Percentiles rank a stretch among this genome's conserved stretches.
phyloP scores from a whole-genome alignment of 768 basidiomycete species.

The Crepidotus variabilis region DNA sequence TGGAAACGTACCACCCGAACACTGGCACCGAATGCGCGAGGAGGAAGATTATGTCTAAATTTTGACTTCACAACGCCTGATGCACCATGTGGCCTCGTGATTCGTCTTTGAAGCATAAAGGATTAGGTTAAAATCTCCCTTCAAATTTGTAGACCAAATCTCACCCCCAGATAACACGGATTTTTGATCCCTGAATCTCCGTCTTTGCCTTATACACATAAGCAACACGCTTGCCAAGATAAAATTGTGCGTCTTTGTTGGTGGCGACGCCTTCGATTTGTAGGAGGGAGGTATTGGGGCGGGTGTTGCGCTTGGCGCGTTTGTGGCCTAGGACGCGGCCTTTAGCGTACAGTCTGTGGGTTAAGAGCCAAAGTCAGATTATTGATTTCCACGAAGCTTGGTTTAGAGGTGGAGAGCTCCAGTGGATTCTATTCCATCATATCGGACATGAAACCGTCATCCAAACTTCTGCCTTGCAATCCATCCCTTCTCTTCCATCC shows the following conservation, averaged over 20 bases:
- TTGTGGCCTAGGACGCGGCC: conserved; percentile 98
- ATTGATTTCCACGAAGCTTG: not conserved
- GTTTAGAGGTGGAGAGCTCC: not conserved
- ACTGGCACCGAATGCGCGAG: conserved; percentile 89
- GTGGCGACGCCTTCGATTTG: conserved; percentile 95
- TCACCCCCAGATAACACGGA: conserved; percentile 98
- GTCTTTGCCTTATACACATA: conserved; percentile 98
- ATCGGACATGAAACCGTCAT: conserved; percentile 19
- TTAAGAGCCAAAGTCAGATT: not conserved
- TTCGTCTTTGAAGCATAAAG: conserved; percentile 52
- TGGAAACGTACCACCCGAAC: conserved; percentile 76
- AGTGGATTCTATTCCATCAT: not conserved
- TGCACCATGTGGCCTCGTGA: conserved; percentile 91
- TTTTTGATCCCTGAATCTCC: conserved; percentile 90
- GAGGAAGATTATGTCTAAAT: conserved; percentile 93
- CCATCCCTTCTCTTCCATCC: conserved; percentile 35
- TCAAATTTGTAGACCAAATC: conserved; percentile 20
- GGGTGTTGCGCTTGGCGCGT: conserved; percentile 94
- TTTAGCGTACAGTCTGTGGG: conserved; percentile 84
- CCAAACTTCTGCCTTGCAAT: conserved; percentile 29
- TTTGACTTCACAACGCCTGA: conserved; percentile 96
- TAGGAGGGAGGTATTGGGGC: conserved; percentile 93
- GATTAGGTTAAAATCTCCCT: not conserved
- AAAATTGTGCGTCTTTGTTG: conserved; percentile 95
- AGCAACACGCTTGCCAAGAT: conserved; percentile 98